Evolutionary conservation across 305 asterid genomes (phyloP).

Genomic region (Salvia sclarea): DNA sequence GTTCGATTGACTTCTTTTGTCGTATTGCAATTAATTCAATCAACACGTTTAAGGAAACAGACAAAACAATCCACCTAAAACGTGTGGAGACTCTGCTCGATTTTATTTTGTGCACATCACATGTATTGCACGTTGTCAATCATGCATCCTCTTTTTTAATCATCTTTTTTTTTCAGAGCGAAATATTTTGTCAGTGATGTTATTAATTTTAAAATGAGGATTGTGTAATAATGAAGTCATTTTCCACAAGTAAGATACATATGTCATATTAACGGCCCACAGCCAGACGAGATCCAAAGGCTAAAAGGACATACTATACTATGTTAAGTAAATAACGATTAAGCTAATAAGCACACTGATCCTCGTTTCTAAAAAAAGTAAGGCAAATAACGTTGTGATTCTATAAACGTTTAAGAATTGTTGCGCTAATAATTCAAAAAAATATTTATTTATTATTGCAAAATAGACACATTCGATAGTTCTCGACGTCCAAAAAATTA

Average conservation of each 20-base stretch:
- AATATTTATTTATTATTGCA: no score
- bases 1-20: not conserved
- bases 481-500: no score
- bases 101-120: not conserved
- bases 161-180: no score
- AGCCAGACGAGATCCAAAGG: not conserved
- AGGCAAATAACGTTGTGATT: no score
- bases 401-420: no score
- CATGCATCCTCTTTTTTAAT: not conserved
- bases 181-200: no score
- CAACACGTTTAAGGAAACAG: not conserved
- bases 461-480: no score
- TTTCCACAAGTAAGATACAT: not conserved
- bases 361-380: no score
- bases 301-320: not conserved
- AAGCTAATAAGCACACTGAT: no score
- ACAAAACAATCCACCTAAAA: not conserved
- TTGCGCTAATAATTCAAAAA: no score
- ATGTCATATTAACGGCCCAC: not conserved
- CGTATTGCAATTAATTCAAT: not conserved
- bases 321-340: no score
- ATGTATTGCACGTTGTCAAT: not conserved
- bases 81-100: not conserved
- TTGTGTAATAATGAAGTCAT: not conserved
- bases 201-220: no score